These are phyloP conservation scores for Maudiozyma humilis DNA, from an alignment of 1,139 yeast species.

Conservation along the genomic window DNA sequence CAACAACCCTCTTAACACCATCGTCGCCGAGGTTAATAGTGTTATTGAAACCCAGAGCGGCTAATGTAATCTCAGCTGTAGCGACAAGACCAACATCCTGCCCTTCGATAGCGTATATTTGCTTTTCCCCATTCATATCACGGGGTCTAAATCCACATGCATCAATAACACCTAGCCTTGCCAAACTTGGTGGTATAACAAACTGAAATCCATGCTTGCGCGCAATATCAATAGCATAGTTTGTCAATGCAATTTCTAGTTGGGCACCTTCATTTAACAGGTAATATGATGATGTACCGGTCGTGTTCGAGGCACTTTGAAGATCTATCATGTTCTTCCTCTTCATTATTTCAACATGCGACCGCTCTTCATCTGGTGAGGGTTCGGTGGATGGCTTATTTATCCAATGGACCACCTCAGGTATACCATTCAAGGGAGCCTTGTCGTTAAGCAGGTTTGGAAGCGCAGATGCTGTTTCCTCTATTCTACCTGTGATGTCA, in stretches of 20 bases:
- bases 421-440: constrained; percentile 38
- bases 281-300: constrained; percentile 89
- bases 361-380: constrained; percentile 32
- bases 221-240: constrained; percentile 49
- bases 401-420: constrained; percentile 44
- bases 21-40: constrained; percentile 29
- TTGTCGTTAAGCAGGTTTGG: constrained; percentile 60
- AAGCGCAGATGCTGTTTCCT: constrained; percentile 38
- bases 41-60: constrained; percentile 53
- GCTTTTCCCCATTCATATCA: constrained; percentile 80
- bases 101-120: constrained; percentile 56
- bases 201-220: constrained; percentile 66
- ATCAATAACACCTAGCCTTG: constrained; percentile 61
- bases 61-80: constrained; percentile 92
- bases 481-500: constrained; percentile 34
- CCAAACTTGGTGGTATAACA: constrained; percentile 81
- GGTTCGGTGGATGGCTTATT: constrained; percentile 34
- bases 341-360: constrained; percentile 53
- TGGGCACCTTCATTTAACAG: constrained; percentile 79
- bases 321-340: constrained; percentile 50
- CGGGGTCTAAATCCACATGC: constrained; percentile 97
- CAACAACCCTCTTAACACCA: constrained; percentile 50
- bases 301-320: constrained; percentile 57
- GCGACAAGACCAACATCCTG: constrained; percentile 66
- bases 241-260: constrained; percentile 82